phyloP scores from a whole-genome alignment of 495 filamentous ascomycete genomes.

The Neurospora cerealis region DNA sequence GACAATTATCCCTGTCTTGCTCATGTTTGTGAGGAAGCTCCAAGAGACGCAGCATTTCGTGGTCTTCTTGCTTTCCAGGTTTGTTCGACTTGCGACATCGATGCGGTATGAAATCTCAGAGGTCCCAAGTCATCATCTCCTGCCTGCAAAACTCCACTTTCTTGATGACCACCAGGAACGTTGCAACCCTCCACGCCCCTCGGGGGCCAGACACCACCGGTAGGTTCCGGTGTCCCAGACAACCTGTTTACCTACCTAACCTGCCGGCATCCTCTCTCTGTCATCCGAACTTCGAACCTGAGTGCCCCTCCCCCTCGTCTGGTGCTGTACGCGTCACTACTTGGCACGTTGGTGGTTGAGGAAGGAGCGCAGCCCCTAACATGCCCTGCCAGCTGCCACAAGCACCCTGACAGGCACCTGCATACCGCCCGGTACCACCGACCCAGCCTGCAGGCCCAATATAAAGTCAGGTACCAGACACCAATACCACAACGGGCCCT shows the following conservation, averaged over 20 bases:
- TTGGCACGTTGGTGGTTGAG: not conserved
- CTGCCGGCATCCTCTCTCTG: not conserved
- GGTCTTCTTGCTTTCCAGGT: not conserved
- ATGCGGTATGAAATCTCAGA: not conserved
- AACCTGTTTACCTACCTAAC: not conserved
- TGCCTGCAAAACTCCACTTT: not conserved
- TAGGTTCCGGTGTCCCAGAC: not conserved
- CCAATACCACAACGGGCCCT: not conserved
- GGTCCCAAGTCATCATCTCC: not conserved
- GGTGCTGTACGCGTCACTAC: not conserved
- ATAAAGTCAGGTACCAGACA: not conserved
- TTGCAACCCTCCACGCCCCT: not conserved
- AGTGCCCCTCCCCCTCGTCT: not conserved
- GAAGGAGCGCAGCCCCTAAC: not conserved
- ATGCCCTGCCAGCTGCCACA: not conserved
- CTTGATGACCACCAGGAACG: not conserved
- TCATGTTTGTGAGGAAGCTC: not conserved
- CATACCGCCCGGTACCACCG: not conserved
- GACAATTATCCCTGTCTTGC: not conserved
- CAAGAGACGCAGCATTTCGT: not conserved
- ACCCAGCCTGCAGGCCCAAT: not conserved
- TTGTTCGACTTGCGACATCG: not conserved
- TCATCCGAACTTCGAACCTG: not conserved
- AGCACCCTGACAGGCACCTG: not conserved
- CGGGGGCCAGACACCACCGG: not conserved